Base-by-base conservation (phyloP, 73 alveolate genomes). In the Tetrahymena borealis region DNA sequence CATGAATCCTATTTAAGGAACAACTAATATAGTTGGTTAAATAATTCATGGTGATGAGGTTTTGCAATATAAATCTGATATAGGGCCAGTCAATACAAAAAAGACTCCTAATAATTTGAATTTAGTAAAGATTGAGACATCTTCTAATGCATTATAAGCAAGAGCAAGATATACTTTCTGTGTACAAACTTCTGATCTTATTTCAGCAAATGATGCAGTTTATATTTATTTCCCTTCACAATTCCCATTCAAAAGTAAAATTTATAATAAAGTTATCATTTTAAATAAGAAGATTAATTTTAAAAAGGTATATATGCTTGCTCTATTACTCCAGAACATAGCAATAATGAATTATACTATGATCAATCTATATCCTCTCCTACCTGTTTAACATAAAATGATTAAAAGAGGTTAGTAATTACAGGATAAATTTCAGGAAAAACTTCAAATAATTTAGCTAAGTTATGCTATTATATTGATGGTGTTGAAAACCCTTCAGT, bases 81-180 rank as follows among this genome's bases (percentile, higher is more conserved):
- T 91, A 78, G 95, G 92, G n/a, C 90, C 90, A 60, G 31, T 92
- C 2, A 33, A 92, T 24, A 38, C 95, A 38, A 78, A 78, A 11
- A 91, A 78, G 37, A 39, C 95, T n/a, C 95, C 95, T 40, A 32
- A 36, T 36, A 92, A 91, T 7, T 78, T 92, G 91, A 24, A 92
- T 13, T 28, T 92, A 28, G 92, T 92, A 7, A 92, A 38, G 37
- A 28, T 92, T 28, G 41, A 32, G 13, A 92, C 95, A 18, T 36
- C 92, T 20, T 92, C 95, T n/a, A 92, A 91, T 15, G 33, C 90
- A 24, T 38, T 92, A 79, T 11, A 92, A 38, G 95, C 90, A 15
- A 92, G 90, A 78, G 95, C 95, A 38, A 39, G 38, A 38, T 92
- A 92, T 31, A 92, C 95, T 0, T 77, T 92, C 32, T 92, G 95